phyloP scores from a whole-genome alignment of 352 stramenopile genomes.

The Pythium utonaiense region DNA sequence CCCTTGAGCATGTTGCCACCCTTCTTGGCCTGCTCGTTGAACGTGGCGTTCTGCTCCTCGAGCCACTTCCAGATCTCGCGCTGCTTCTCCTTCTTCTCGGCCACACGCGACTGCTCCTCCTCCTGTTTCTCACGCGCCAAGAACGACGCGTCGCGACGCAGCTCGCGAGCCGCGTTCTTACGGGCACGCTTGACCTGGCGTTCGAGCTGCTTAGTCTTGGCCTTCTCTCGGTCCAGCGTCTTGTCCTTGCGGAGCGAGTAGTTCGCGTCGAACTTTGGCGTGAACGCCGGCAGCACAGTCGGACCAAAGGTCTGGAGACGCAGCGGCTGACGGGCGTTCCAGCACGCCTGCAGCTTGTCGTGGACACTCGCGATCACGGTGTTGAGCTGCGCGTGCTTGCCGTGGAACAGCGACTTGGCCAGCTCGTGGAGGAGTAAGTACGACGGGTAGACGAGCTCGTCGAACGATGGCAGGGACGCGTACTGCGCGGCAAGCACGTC shows the following conservation, averaged over 20 bases:
- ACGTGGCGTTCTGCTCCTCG: slow-evolving; percentile 95
- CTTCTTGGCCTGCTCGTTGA: slow-evolving; percentile 97
- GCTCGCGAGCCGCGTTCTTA: slow-evolving; percentile 93
- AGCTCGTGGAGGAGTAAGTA: slow-evolving; percentile 70
- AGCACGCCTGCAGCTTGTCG: slow-evolving; percentile 40
- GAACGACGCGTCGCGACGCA: slow-evolving; percentile 93
- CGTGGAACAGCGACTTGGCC: slow-evolving; percentile 33
- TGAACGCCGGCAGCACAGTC: slow-evolving; percentile 71
- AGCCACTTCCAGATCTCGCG: slow-evolving; percentile 96
- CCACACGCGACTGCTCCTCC: slow-evolving; percentile 76
- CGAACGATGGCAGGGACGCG: slow-evolving; percentile 56
- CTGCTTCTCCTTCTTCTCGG: slow-evolving; percentile 87
- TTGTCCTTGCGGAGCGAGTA: slow-evolving; percentile 92
- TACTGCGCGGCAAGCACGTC: slow-evolving; percentile 51
- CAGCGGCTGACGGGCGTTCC: slow-evolving; percentile 48
- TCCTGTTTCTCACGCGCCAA: slow-evolving; percentile 91
- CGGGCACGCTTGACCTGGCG: slow-evolving; percentile 96
- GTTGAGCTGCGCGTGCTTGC: slow-evolving; percentile 36
- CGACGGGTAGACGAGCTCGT: slow-evolving; percentile 70
- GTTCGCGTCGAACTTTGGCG: slow-evolving; percentile 89
- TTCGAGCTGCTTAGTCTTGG: slow-evolving; percentile 89
- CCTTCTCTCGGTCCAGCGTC: slow-evolving; percentile 71
- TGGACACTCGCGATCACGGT: slow-evolving; percentile 46
- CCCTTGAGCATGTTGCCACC: slow-evolving; percentile 94
- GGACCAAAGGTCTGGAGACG: slow-evolving; percentile 76